Conservation (phyloP, 176 grass and related monocot species). For the Luzula sylvatica region DNA sequence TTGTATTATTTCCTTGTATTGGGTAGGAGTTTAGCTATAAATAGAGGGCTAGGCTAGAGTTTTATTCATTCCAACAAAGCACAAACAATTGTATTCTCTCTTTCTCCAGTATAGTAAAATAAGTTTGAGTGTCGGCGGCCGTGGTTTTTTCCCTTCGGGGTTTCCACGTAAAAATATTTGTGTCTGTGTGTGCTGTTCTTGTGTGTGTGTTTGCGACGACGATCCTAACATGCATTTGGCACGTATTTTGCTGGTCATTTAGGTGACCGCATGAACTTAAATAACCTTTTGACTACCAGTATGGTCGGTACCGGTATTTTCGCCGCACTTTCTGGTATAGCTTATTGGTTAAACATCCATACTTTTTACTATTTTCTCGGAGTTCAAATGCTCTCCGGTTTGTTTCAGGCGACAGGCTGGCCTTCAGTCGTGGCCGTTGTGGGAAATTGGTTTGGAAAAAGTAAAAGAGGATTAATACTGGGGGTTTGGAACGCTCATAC, state of each 20-base stretch:
- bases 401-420: slow-evolving; percentile 69
- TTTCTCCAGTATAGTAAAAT: no score
- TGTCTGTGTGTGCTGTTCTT: no score
- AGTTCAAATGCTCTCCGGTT: slow-evolving; percentile 61
- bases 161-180: no score
- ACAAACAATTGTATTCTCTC: no score
- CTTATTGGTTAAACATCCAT: slow-evolving; percentile 71
- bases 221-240: no score
- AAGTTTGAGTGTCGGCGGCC: no score
- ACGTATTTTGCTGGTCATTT: slow-evolving; percentile 88
- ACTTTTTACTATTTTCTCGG: slow-evolving; percentile 62
- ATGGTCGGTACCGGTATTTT: slow-evolving; percentile 65
- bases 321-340: slow-evolving; percentile 52
- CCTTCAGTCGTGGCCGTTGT: slow-evolving; percentile 70
- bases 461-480: slow-evolving; percentile 78
- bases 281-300: slow-evolving; percentile 51
- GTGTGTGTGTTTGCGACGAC: no score
- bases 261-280: slow-evolving; percentile 54
- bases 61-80: no score
- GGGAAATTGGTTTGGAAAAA: slow-evolving; percentile 79
- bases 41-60: no score
- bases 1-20: no score
- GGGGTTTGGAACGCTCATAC: slow-evolving; percentile 80
- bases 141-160: no score
- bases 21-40: no score